Evolutionary conservation across 2,329 filamentous ascomycete genomes (phyloP), one percentile per base, ranked within the genome.

Genomic region (Septoria linicola): DNA sequence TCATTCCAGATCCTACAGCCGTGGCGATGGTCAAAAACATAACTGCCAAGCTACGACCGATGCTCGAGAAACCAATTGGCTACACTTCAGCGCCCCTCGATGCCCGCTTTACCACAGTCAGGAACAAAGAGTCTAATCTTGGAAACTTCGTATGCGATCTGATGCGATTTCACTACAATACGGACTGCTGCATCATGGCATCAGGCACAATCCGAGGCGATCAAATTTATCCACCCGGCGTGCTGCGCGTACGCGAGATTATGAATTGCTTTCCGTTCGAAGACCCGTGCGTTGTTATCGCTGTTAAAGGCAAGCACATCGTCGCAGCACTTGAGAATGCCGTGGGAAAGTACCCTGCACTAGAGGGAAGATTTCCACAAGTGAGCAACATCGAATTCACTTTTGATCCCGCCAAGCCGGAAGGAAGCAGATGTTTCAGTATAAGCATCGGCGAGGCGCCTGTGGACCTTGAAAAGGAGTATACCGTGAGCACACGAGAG

Each of bases 101-200:
- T 66, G 88, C 87, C 1, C 84, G 90, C 2, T 96, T 96, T 69
- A 87, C 83, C 13, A 95, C 89, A 0, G 88, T 95, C 0, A 79
- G 90, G 8, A 74, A 81, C 16, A 77, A 74, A 39, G 90, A 96
- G 70, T 89, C 86, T 48, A 96, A 96, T 64, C 73, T 95, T 11
- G 89, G 87, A 1, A 96, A 96, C 70, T 95, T 95, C 68, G 86
- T 95, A 2, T 93, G 88, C 70, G 90, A 96, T 66, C 79, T 96
- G 19, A 95, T 96, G 89, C 81, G 89, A 6, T 83, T 83, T 55
- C 86, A 95, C 66, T 89, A 96, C 66, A 73, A 77, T 4, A 84
- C 88, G 0, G 91, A 96, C 61, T 95, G 89, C 65, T 81, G 83
- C 23, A 77, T 95, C 56, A 93, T 95, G 84, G 89, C 88, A 0